Percentiles rank a stretch among this genome's conserved stretches.
Evolutionary conservation across 2,329 filamentous ascomycete genomes (phyloP).

Genomic region (Coniosporium tulheliwenetii): DNA sequence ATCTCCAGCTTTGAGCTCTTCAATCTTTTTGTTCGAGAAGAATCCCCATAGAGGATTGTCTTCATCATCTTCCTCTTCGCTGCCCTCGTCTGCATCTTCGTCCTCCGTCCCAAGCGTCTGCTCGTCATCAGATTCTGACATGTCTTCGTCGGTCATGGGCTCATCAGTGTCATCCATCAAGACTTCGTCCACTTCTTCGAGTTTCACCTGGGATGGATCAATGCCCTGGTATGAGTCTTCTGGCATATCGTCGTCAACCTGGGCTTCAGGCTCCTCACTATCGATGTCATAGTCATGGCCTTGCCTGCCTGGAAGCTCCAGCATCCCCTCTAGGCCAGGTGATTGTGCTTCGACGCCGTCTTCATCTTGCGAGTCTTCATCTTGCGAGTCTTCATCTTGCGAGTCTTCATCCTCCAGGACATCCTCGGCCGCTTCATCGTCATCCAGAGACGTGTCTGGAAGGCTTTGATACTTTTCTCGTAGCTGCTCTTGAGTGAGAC

Average conservation of each 20-base stretch:
- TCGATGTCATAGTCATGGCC: conserved; percentile 9
- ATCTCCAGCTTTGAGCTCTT: not conserved
- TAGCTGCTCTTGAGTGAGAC: conserved; percentile 53
- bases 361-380: conserved; percentile 3
- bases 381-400: conserved; percentile 1
- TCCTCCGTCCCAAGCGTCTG: conserved; percentile 8
- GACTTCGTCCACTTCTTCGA: conserved; percentile 18
- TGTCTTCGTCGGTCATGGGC: conserved; percentile 17
- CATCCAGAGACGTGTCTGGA: conserved; percentile 23
- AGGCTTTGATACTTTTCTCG: conserved; percentile 53
- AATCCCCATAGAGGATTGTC: conserved; percentile 28
- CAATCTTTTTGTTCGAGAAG: conserved; percentile 27
- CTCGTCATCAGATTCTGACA: conserved; percentile 14
- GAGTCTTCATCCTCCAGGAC: conserved; percentile 2
- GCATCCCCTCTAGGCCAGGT: not conserved
- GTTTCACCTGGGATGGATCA: not conserved
- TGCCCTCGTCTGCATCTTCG: conserved; percentile 9
- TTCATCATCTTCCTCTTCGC: conserved; percentile 27
- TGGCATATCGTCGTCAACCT: conserved; percentile 23
- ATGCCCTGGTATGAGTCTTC: not conserved
- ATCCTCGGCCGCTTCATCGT: conserved; percentile 5
- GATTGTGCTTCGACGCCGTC: conserved; percentile 1
- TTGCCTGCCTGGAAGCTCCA: not conserved
- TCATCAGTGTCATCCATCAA: conserved; percentile 19
- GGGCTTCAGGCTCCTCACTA: conserved; percentile 20